phyloP scores from a whole-genome alignment of 2,329 filamentous ascomycete species.

The Tolypocladium nubicola region DNA sequence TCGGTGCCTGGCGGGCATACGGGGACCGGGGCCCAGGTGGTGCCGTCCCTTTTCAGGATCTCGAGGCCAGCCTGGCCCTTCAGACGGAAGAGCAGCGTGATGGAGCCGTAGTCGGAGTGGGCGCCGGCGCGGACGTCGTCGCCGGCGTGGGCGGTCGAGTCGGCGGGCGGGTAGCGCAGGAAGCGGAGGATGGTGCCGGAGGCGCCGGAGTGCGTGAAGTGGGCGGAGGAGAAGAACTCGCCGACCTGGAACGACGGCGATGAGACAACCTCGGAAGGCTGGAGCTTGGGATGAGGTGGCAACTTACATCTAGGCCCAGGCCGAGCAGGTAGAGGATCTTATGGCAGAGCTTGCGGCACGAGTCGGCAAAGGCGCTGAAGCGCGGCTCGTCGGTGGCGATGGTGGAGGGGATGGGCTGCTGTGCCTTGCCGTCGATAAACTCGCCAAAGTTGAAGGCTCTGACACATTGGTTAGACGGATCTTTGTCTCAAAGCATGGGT shows the following conservation, averaged over 20 bases:
- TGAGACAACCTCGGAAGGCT: background rate
- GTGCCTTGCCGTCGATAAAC: conserved; percentile 56
- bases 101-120: conserved; percentile 75
- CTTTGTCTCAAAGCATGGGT: background rate
- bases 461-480: background rate
- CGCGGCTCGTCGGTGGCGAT: conserved; percentile 49
- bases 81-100: conserved; percentile 75
- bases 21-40: conserved; percentile 51
- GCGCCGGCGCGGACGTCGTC: conserved; percentile 76
- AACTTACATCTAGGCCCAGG: conserved; percentile 55
- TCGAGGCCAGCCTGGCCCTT: conserved; percentile 79
- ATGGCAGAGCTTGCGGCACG: conserved; percentile 64
- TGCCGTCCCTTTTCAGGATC: conserved; percentile 49
- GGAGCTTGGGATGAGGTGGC: no score
- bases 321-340: conserved; percentile 69
- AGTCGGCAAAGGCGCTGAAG: conserved; percentile 54
- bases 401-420: conserved; percentile 64
- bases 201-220: conserved; percentile 30
- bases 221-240: conserved; percentile 44
- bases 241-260: conserved; percentile 21
- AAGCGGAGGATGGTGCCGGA: conserved; percentile 56
- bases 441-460: conserved; percentile 90
- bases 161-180: conserved; percentile 58
- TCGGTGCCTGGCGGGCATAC: conserved; percentile 54
- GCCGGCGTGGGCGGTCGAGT: conserved; percentile 29